These are phyloP conservation scores for Psilocybe sp. DNA, from an alignment of 768 basidiomycete species.

Conservation along the genomic window DNA sequence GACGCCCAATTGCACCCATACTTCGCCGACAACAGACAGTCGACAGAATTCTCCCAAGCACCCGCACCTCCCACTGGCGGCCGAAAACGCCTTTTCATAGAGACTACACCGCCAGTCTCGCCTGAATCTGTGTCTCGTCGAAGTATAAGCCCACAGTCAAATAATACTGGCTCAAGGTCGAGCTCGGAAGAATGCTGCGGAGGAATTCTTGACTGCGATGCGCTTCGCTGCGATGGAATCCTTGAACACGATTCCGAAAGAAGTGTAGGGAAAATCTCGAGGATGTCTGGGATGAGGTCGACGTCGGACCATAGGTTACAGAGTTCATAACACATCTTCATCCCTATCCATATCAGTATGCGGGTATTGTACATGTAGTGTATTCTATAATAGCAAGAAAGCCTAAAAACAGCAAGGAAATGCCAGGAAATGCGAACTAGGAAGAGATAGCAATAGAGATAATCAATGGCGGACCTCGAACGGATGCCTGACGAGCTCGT, in stretches of 20 bases:
- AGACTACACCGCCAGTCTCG: constrained; percentile 27
- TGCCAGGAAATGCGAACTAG: neutral
- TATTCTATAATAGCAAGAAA: constrained; percentile 10
- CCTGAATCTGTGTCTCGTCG: constrained; percentile 9
- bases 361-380: constrained; percentile 5
- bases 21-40: neutral
- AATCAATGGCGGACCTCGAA: constrained; percentile 47
- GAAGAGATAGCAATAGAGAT: constrained; percentile 11
- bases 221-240: constrained; percentile 32
- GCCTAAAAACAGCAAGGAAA: constrained; percentile 14
- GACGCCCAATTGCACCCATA: too few species aligned
- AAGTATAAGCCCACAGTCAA: constrained; percentile 7
- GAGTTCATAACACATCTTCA: constrained; percentile 3
- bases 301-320: constrained; percentile 16
- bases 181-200: constrained; percentile 41
- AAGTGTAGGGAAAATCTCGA: constrained; percentile 13
- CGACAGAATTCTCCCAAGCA: neutral
- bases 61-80: constrained; percentile 5
- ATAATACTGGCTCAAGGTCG: constrained; percentile 14
- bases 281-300: constrained; percentile 25
- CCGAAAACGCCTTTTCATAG: constrained; percentile 26
- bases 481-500: constrained; percentile 86
- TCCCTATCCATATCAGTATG: neutral
- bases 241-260: constrained; percentile 24
- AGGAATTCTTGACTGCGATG: constrained; percentile 47